These are phyloP conservation scores for Terfezia claveryi DNA, from an alignment of 495 filamentous ascomycete species.

Conservation along the genomic window DNA sequence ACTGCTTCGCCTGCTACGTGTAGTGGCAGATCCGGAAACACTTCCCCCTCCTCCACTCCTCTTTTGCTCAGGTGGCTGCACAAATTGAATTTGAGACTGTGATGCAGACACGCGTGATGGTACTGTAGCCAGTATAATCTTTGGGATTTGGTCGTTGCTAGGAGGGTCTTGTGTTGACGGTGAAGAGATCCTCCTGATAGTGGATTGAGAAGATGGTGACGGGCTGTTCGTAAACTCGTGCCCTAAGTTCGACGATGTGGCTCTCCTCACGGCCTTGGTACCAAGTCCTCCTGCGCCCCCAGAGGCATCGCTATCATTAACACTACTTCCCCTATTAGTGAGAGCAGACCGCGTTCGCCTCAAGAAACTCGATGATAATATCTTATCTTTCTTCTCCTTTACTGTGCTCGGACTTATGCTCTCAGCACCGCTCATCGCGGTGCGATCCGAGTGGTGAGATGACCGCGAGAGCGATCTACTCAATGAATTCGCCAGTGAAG, in stretches of 20 bases:
- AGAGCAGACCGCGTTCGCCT: background rate
- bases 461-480: background rate
- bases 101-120: background rate
- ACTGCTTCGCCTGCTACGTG: background rate
- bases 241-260: background rate
- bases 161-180: too few relatives aligned
- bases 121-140: too few relatives aligned
- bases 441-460: background rate
- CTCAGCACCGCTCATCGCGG: background rate
- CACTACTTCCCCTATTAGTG: background rate
- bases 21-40: too few relatives aligned
- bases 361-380: background rate
- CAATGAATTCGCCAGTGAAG: background rate
- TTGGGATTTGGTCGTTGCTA: too few relatives aligned
- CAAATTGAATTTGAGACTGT: background rate
- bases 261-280: background rate
- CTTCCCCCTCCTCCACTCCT: too few relatives aligned
- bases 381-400: too few relatives aligned
- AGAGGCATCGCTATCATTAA: too few relatives aligned
- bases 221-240: background rate
- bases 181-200: background rate
- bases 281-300: too few relatives aligned
- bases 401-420: background rate
- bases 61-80: too few relatives aligned
- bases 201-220: background rate